Evolutionary conservation across 116 monocot genomes (phyloP).

Genomic region (Trichopus zeylanicus): DNA sequence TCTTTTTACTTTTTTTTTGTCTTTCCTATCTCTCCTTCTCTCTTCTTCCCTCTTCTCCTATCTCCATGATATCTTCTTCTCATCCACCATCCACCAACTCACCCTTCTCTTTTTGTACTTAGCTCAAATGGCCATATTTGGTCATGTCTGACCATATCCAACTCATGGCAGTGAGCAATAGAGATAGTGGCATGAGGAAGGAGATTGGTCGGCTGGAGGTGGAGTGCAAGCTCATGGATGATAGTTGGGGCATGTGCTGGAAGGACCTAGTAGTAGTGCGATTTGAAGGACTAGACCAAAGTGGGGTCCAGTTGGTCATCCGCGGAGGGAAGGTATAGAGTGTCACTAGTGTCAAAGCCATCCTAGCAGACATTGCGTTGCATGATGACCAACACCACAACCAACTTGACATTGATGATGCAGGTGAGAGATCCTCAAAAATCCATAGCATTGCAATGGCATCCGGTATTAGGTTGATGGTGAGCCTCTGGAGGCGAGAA

Average conservation of each 20-base stretch:
- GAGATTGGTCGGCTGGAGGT: constrained; percentile 60
- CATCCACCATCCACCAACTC: too few species aligned
- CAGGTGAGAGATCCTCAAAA: constrained; percentile 16
- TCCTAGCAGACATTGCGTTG: constrained; percentile 41
- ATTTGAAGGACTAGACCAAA: constrained; percentile 29
- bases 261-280: constrained; percentile 31
- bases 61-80: too few species aligned
- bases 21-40: too few species aligned
- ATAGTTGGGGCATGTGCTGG: too few species aligned
- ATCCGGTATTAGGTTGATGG: constrained; percentile 15
- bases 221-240: constrained; percentile 24
- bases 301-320: constrained; percentile 37
- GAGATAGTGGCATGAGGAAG: too few species aligned
- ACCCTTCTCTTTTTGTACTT: too few species aligned
- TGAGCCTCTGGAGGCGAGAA: constrained; percentile 3
- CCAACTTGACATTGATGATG: constrained; percentile 37
- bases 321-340: constrained; percentile 19
- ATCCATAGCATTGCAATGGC: neutral
- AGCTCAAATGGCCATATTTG: too few species aligned
- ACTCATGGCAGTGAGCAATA: too few species aligned
- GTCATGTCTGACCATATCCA: too few species aligned
- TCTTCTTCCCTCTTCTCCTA: too few species aligned
- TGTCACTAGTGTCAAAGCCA: neutral
- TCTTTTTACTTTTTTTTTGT: too few species aligned
- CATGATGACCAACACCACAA: constrained; percentile 52